Evolutionary conservation across 176 grass and related monocot species (phyloP), one percentile per base, ranked within the genome.

Genomic region (Oryza brachyantha): DNA sequence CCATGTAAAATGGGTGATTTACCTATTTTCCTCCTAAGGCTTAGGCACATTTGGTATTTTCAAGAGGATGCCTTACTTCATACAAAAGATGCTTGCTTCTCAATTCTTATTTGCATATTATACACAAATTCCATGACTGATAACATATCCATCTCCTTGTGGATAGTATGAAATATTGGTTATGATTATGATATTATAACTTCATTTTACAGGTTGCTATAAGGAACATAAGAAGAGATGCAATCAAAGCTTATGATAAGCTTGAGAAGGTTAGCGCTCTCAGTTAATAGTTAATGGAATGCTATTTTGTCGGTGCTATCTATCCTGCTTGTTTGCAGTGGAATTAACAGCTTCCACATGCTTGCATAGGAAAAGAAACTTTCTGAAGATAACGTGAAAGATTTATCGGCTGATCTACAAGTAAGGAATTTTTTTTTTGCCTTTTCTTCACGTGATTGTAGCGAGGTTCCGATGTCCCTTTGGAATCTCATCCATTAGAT

Each of bases 161-260:
- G 25, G 17, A 73, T 64, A 25, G 14, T 41, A 27, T 55, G 50
- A 22, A 55, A 9, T 55, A 64, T 43, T 25, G 19, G 22, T 16
- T 34, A 36, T 78, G 42, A 57, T 42, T 45, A 22, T 61, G 64
- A 17, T 41, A 4, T 14, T 29, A 75, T 37, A 34, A 78, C 13
- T 61, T 65, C 26, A 32, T 68, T 68, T 82, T 89, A 11, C 81
- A 99, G 96, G 85, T 99, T 61, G 87, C 90, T 85, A 79, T 99
- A 84, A 99, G 96, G 81, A 97, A 93, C 87, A 84, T 99, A 81
- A 88, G 92, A 81, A 88, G 92, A 87, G 92, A 94, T 78, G 89
- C 96, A 34, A 94, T 95, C 54, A 99, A 99, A 90, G 74, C 90
- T 65, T 99, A 98, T 38, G 86, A 93, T 55, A 99, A 99, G 83